Base-by-base conservation (phyloP, 306 rosid species). In the Fragaria iinumae region DNA sequence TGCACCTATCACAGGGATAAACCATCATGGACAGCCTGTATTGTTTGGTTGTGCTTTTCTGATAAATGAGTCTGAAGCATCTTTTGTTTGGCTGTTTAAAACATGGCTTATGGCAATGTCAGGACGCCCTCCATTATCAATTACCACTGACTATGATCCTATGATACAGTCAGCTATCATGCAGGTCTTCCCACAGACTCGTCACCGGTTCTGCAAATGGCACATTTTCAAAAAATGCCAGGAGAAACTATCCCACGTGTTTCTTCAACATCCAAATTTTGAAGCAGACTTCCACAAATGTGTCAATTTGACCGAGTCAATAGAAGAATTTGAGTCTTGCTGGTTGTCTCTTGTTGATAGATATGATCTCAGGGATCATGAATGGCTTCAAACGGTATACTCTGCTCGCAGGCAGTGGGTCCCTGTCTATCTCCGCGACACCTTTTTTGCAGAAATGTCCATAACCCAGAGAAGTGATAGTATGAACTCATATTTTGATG, bases 191-290 rank as follows among this genome's bases (percentile, higher is more conserved):
- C 98, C 98, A 0, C 87, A 85, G 84, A 87, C 93, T 60, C 97
- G 97, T 41, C 98, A 90, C 76, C 97, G 98, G 23, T 92, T 89
- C 91, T 95, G 98, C 88, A 95, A 95, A 83, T 95, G 98, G 98
- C 98, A 95, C 83, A 90, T 95, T 83, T 95, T 92, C 82, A 95
- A 92, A 80, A 93, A 96, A 80, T 89, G 97, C 65, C 99, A 96
- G 87, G 97, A 96, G 90, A 96, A 89, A 81, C 79, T 95, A 64
- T 92, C 97, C 75, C 97, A 90, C 41, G 87, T 95, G 81, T 95
- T 95, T 86, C 92, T 90, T 70, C 84, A 89, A 83, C 87, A 89
- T 86, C 98, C 98, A 36, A 87, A 72, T 77, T 95, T 95, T 79
- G 98, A 95, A 89, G 97, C 92, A 5, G 98, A 95, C 67, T 95